Percentiles rank a stretch among this genome's conserved stretches.
phyloP scores from a whole-genome alignment of 2,329 filamentous ascomycete species.

The Proliferodiscus dingleyae region DNA sequence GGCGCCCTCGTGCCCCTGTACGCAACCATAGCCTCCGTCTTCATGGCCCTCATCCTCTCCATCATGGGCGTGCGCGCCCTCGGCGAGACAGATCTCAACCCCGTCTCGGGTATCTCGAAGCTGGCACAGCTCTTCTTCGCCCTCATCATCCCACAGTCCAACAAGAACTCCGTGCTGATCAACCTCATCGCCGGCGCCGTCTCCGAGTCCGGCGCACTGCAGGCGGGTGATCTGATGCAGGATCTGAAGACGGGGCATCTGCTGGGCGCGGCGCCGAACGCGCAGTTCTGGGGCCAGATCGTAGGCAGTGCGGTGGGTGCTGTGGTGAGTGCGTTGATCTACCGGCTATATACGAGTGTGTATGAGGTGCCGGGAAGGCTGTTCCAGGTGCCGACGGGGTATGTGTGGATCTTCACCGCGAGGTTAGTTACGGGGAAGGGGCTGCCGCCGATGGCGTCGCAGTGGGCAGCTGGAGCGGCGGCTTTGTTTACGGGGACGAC shows the following conservation, averaged over 20 bases:
- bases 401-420: conserved; percentile 97
- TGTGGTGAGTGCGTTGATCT: conserved; percentile 79
- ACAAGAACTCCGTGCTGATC: conserved; percentile 84
- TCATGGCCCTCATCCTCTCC: conserved; percentile 77
- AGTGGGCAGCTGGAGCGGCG: conserved; percentile 74
- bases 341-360: conserved; percentile 83
- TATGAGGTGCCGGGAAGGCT: conserved; percentile 84
- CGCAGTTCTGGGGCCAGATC: conserved; percentile 94
- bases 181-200: conserved; percentile 93
- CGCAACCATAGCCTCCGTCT: conserved; percentile 70
- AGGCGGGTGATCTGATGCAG: conserved; percentile 95
- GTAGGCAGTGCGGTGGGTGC: conserved; percentile 86
- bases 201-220: conserved; percentile 76
- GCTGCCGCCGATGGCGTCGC: conserved; percentile 74
- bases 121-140: conserved; percentile 95
- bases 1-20: conserved; percentile 74
- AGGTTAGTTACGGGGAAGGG: conserved; percentile 88
- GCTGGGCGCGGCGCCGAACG: conserved; percentile 84
- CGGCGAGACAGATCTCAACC: conserved; percentile 88
- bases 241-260: conserved; percentile 95
- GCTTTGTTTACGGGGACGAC: conserved; percentile 70
- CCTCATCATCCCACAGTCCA: conserved; percentile 73
- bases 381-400: conserved; percentile 91
- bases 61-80: conserved; percentile 68
- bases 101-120: conserved; percentile 94